A percentile compares a stretch with the other conserved stretches of the same genome.
Conservation (phyloP, 2,329 filamentous ascomycete species). For the Penicillium occitanis region DNA sequence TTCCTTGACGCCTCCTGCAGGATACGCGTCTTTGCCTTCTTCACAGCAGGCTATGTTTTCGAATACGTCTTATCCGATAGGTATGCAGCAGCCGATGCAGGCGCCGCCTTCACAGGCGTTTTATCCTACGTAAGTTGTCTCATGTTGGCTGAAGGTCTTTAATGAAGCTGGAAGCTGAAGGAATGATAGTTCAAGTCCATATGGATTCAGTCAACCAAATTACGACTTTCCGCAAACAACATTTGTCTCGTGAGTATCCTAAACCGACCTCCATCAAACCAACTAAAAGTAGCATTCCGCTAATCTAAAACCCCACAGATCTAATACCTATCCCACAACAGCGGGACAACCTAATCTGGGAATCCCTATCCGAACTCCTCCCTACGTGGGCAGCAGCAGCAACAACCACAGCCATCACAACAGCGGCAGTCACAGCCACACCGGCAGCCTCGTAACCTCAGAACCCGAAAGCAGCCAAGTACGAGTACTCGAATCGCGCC, state of each 20-base stretch:
- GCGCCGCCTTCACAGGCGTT: conserved; percentile 28
- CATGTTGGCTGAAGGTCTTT: conserved; percentile 11
- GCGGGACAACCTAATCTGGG: conserved; percentile 6
- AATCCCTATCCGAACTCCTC: conserved; percentile 3
- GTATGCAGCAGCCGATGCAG: conserved; percentile 22
- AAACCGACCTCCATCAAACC: too few relatives aligned
- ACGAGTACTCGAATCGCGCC: conserved; percentile 71
- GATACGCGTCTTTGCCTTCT: conserved; percentile 16
- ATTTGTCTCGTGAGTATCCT: conserved; percentile 32
- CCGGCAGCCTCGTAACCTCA: conserved; percentile 25
- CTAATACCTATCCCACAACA: conserved; percentile 18
- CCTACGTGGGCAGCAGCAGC: conserved; percentile 26
- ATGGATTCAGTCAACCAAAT: conserved; percentile 35
- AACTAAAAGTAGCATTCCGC: neutral
- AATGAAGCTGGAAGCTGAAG: neutral
- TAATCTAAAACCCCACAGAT: neutral
- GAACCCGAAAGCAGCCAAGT: conserved; percentile 54
- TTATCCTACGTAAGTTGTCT: conserved; percentile 27
- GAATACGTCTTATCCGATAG: conserved; percentile 26
- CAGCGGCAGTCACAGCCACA: conserved; percentile 10
- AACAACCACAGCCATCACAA: conserved; percentile 8
- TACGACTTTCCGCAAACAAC: conserved; percentile 37
- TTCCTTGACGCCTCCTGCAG: conserved; percentile 16
- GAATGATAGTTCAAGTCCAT: conserved; percentile 31
- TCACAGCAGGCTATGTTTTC: conserved; percentile 22